Conservation (phyloP, 148 eudicot genomes). For the Nepenthes gracilis region DNA sequence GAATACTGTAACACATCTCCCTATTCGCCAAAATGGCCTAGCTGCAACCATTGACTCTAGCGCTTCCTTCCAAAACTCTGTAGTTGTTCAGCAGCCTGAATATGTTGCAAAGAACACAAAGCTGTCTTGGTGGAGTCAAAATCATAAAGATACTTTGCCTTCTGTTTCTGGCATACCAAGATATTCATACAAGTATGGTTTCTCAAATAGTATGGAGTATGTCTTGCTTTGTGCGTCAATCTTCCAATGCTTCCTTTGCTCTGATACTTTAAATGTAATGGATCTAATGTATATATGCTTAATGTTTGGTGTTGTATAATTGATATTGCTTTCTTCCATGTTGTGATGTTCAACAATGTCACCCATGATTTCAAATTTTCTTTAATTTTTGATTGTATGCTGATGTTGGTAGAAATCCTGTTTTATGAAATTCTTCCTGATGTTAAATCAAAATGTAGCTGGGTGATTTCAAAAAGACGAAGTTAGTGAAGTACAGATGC, state of each 20-base stretch:
- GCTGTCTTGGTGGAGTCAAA: conserved; percentile 50
- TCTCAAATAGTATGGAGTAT: background rate
- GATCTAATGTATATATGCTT: too few relatives aligned
- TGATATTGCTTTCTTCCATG: too few relatives aligned
- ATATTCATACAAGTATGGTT: conserved; percentile 78
- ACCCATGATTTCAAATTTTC: too few relatives aligned
- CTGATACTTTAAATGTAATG: background rate
- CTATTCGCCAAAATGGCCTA: conserved; percentile 56
- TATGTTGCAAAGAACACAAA: conserved; percentile 27
- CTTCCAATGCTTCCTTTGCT: background rate
- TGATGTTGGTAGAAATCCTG: too few relatives aligned
- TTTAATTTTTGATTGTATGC: too few relatives aligned
- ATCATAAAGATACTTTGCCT: conserved; percentile 41
- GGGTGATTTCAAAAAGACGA: too few relatives aligned
- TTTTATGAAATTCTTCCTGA: too few relatives aligned
- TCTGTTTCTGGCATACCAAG: conserved; percentile 72
- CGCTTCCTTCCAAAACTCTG: conserved; percentile 42
- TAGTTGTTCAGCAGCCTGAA: conserved; percentile 26
- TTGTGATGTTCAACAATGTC: too few relatives aligned
- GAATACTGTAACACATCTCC: conserved; percentile 22
- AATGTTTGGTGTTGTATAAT: too few relatives aligned
- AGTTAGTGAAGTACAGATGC: too few relatives aligned
- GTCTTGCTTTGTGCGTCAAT: background rate
- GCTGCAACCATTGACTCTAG: conserved; percentile 43
- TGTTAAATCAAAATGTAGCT: too few relatives aligned